Base-by-base conservation (phyloP, 2,329 filamentous ascomycete genomes). In the Pyricularia sp. region DNA sequence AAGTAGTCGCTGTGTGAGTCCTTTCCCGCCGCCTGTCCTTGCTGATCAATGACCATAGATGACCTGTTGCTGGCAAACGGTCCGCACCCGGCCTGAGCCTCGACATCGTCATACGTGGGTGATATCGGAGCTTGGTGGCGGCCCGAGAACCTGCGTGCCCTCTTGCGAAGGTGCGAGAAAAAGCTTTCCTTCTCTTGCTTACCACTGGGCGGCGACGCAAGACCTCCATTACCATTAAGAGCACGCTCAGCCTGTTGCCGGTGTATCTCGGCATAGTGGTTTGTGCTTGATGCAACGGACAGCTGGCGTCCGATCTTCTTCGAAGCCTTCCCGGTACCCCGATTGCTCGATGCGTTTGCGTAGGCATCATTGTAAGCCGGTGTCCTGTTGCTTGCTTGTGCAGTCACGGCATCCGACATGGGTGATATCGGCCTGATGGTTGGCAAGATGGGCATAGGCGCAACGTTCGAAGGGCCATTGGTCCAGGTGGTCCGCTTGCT, bases 251-350 rank as follows among this genome's bases (percentile, higher is more conserved):
- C 93, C 79, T 98, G 93, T 80, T 94, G 92, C 69, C 94, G 87
- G 77, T 97, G 93, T 72, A 92, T 82, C 75, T 97, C 94, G 31
- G 93, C 87, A 78, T 97, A 97, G 80, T 98, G 92, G 76, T 97
- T 97, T 71, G 91, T 93, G 77, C 91, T 92, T 7, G 94, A 98
- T 69, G 92, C 92, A 64, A 97, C 89, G 0, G 95, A 98, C 61
- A 99, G 81, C 79, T 99, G 95, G 68, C 95, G 88, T 69, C 94
- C 94, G 80, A 98, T 93, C 83, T 99, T 99, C 85, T 95, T 97
- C 71, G 85, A 85, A 2, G 84, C 83, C 80, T 92, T 90, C 71
- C 91, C 88, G 63, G 90, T 88, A 12, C 81, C 79, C 9, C 76
- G 75, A 20, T 77, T 76, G n/a, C 23, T 30, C 23, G 79, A 80